A percentile compares a stretch with the other conserved stretches of the same genome.
phyloP scores from a whole-genome alignment of 2,329 filamentous ascomycete genomes.

The Phyllosticta capitalensis region DNA sequence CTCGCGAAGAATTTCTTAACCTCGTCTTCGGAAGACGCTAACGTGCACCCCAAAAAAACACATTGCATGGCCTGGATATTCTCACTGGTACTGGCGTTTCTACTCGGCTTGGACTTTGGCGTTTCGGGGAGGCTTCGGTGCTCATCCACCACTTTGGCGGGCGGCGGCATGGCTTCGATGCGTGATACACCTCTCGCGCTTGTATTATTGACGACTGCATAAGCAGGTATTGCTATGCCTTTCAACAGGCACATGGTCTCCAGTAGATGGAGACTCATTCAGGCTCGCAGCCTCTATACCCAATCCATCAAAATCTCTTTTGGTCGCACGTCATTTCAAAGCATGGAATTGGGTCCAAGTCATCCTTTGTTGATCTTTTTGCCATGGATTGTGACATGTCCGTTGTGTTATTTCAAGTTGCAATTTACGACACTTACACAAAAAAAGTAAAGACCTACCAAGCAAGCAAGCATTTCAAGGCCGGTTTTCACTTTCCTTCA shows the following conservation, averaged over 20 bases:
- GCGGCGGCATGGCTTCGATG: background rate
- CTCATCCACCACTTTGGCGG: slow-evolving; percentile 9
- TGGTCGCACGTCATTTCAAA: background rate
- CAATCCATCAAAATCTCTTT: background rate
- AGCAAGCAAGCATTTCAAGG: no score
- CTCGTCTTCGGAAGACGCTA: slow-evolving; percentile 34
- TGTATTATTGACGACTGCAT: slow-evolving; percentile 4
- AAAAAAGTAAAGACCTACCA: no score
- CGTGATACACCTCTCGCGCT: slow-evolving; percentile 1
- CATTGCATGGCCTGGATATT: background rate
- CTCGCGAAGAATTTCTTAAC: slow-evolving; percentile 88
- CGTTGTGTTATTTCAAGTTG: no score
- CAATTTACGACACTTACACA: no score
- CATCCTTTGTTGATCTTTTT: background rate
- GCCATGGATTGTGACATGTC: no score
- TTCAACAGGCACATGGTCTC: slow-evolving; percentile 4
- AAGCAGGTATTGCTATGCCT: slow-evolving; percentile 1
- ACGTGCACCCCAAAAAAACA: background rate
- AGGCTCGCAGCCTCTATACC: background rate
- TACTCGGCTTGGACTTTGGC: background rate
- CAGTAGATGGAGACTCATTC: background rate
- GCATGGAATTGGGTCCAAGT: background rate
- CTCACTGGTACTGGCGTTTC: background rate
- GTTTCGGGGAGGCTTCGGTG: slow-evolving; percentile 3
- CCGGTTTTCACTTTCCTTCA: no score